Evolutionary conservation across 352 stramenopile species (phyloP).

Genomic region (Thraustotheca clavata): DNA sequence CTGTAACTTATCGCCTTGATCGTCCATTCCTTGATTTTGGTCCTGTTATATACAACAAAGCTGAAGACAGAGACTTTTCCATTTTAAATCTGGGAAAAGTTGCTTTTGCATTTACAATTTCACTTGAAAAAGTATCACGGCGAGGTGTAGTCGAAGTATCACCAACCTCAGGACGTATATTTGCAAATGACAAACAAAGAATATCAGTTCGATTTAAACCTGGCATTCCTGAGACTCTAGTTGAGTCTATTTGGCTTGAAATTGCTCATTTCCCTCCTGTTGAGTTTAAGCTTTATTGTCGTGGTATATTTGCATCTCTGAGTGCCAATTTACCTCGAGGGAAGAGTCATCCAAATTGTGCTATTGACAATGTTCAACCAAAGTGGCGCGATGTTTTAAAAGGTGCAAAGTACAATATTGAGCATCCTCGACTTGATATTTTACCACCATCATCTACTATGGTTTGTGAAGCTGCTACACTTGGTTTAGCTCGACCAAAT

Average conservation of each 20-base stretch:
- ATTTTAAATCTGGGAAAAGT: slow-evolving; percentile 92
- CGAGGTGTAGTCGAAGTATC: slow-evolving; percentile 57
- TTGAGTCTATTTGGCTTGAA: slow-evolving; percentile 86
- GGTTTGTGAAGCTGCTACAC: slow-evolving; percentile 10
- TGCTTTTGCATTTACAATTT: slow-evolving; percentile 76
- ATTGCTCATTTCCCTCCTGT: slow-evolving; percentile 93
- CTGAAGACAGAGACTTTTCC: slow-evolving; percentile 86
- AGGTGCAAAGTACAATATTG: slow-evolving; percentile 26
- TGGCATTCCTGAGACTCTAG: slow-evolving; percentile 79
- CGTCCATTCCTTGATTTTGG: slow-evolving; percentile 90
- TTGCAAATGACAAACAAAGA: slow-evolving; percentile 82
- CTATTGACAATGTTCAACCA: slow-evolving; percentile 39
- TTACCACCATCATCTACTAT: not conserved
- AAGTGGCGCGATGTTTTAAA: slow-evolving; percentile 76
- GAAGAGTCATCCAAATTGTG: slow-evolving; percentile 40
- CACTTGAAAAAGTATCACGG: slow-evolving; percentile 27
- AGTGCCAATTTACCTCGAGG: slow-evolving; percentile 83
- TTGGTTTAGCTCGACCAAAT: slow-evolving; percentile 18
- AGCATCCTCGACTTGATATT: slow-evolving; percentile 4
- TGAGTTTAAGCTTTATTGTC: slow-evolving; percentile 79
- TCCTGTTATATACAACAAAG: slow-evolving; percentile 88
- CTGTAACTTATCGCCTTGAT: slow-evolving; percentile 88
- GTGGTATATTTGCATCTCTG: slow-evolving; percentile 88
- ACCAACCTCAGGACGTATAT: slow-evolving; percentile 76
- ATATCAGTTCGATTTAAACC: slow-evolving; percentile 83